Conservation (phyloP, 2,329 filamentous ascomycete genomes). For the Alternaria solani region DNA sequence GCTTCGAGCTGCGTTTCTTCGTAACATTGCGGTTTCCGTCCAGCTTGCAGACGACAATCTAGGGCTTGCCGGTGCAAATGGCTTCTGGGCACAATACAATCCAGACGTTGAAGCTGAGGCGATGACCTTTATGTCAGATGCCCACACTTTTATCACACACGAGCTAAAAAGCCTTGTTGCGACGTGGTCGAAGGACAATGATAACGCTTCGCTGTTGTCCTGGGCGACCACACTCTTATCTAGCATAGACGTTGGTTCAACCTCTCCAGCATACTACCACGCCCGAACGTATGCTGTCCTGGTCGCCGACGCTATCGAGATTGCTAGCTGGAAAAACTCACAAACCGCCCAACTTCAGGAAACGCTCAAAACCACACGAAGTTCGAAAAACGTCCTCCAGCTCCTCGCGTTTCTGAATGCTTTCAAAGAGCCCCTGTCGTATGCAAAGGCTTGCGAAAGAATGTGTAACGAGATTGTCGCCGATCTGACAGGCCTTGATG, state of each 20-base stretch:
- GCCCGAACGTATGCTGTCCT: conserved; percentile 51
- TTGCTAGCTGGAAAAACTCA: conserved; percentile 51
- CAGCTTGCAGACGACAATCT: conserved; percentile 68
- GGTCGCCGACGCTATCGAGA: conserved; percentile 52
- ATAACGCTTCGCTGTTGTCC: conserved; percentile 32
- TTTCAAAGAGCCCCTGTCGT: conserved; percentile 58
- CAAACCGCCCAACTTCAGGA: conserved; percentile 49
- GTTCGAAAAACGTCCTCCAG: conserved; percentile 54
- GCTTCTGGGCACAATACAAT: conserved; percentile 59
- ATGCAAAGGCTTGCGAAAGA: conserved; percentile 58
- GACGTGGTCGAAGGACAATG: conserved; percentile 22
- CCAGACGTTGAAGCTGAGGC: conserved; percentile 62
- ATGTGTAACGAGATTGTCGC: conserved; percentile 69
- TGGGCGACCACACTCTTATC: conserved; percentile 38
- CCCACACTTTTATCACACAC: conserved; percentile 56
- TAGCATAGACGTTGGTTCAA: conserved; percentile 29
- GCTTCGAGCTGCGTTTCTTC: conserved; percentile 49
- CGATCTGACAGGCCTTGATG: conserved; percentile 64
- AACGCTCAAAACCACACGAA: conserved; percentile 41
- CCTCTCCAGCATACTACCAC: conserved; percentile 52
- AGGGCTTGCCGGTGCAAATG: conserved; percentile 63
- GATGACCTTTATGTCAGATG: conserved; percentile 61
- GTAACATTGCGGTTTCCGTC: conserved; percentile 62
- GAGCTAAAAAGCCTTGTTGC: conserved; percentile 48
- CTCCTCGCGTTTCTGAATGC: conserved; percentile 59